A percentile compares a stretch with the other conserved stretches of the same genome.
phyloP scores from a whole-genome alignment of 2,329 filamentous ascomycete genomes.

The Diaporthe sp. region DNA sequence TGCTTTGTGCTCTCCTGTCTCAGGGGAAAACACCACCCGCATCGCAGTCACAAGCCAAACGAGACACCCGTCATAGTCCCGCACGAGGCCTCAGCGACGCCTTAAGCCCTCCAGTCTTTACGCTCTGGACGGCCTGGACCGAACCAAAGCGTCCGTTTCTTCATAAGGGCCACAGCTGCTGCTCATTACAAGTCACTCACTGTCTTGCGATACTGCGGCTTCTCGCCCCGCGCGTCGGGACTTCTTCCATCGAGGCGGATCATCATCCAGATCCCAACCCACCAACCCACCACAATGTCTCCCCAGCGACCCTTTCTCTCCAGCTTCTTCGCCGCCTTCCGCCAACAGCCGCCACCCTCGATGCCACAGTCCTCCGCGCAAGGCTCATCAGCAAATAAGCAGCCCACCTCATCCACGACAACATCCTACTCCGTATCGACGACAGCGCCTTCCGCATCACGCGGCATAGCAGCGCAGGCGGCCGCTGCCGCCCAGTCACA shows the following conservation, averaged over 20 bases:
- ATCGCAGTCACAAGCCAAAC: constrained; percentile 13
- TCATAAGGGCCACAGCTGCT: not conserved
- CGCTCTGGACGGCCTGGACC: not conserved
- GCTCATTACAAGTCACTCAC: not conserved
- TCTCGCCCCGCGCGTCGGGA: constrained; percentile 2
- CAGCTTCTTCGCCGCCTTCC: constrained; percentile 68
- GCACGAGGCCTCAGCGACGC: not conserved
- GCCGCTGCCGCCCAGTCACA: constrained; percentile 44
- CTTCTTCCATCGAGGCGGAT: not conserved
- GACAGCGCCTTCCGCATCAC: constrained; percentile 44
- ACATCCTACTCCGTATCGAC: constrained; percentile 43
- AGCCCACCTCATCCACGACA: constrained; percentile 45
- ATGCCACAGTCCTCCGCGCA: constrained; percentile 40
- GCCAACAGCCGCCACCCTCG: constrained; percentile 57
- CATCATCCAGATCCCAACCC: constrained; percentile 6
- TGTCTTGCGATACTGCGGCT: not conserved
- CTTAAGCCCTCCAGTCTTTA: not conserved
- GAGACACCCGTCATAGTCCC: not conserved
- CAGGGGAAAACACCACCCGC: constrained; percentile 16
- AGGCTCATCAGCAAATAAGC: constrained; percentile 53
- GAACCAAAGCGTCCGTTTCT: not conserved
- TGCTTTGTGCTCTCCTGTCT: constrained; percentile 19
- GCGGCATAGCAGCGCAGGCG: constrained; percentile 48
- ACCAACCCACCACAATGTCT: constrained; percentile 56
- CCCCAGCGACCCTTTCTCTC: constrained; percentile 69